phyloP scores from a whole-genome alignment of 495 filamentous ascomycete genomes.

The Aspergillus haitiensis region DNA sequence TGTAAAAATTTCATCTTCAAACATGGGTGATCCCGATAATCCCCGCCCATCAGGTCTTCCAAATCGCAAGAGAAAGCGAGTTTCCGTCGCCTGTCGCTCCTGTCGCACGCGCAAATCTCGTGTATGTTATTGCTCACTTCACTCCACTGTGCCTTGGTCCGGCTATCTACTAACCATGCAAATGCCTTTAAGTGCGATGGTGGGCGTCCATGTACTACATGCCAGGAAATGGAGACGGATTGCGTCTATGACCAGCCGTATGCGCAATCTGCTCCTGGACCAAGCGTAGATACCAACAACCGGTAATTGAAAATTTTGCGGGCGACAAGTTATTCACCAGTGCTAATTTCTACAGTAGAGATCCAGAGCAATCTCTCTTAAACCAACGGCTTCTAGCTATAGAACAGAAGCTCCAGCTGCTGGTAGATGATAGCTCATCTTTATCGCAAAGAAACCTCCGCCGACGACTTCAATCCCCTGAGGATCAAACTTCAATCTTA shows the following conservation, averaged over 20 bases:
- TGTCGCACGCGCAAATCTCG: constrained; percentile 13
- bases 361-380: neutral
- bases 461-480: neutral
- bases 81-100: constrained; percentile 4
- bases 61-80: constrained; percentile 4
- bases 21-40: no score
- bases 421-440: neutral
- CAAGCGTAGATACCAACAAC: no score
- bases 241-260: constrained; percentile 5
- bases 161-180: neutral
- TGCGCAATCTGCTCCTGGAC: no score
- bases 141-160: neutral
- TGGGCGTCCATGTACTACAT: constrained; percentile 1
- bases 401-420: neutral
- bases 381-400: neutral
- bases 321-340: no score
- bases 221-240: constrained; percentile 9
- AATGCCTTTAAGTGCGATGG: neutral
- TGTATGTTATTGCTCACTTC: neutral
- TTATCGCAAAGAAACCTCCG: no score
- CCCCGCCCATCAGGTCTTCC: no score
- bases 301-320: no score
- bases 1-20: no score
- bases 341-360: neutral
- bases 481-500: neutral